Base-by-base conservation (phyloP, 331 rosid species). In the Stylosanthes scabra region DNA sequence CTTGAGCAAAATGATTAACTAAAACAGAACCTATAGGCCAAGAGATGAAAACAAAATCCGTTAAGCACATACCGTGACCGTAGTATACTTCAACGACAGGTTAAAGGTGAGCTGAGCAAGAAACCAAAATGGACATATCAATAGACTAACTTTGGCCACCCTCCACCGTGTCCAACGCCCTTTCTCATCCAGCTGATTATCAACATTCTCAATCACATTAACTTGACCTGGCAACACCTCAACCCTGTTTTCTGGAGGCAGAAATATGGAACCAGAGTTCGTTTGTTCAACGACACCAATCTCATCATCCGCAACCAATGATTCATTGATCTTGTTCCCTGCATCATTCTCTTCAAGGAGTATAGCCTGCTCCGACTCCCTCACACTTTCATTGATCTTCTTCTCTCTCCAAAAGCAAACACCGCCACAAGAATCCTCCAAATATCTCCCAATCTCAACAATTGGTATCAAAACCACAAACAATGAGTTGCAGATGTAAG, bases 111-210 rank as follows among this genome's bases (percentile, higher is more conserved):
- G 97, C 58, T 95, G 97, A 3, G 99, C 97, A 0, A 91, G 65
- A 82, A 95, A 95, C 99, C 99, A 95, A 70, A 95, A 86, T 2
- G 99, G 97, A 74, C 93, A 87, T 55, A 95, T 84, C 85, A 90
- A 81, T 3, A 95, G 67, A 83, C 99, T 91, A 88, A 90, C 93
- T 91, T 86, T 95, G 7, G 99, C 99, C 47, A 90, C 81, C 78
- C 97, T 79, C 3, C 13, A 72, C 44, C 97, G 97, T 0, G 91
- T 90, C 99, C 99, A 95, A 15, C 96, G 97, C 68, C 97, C 97
- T 73, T 91, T 89, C 39, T 62, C 82, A 87, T 94, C 97, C 40
- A 89, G 66, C 69, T 70, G 86, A 70, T 76, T 77, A 71, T 64
- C 79, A 47, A 49, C 75, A 72, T 73, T 62, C 66, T n/a, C 83